Percentiles rank a stretch among this genome's conserved stretches.
phyloP scores from a whole-genome alignment of 73 alveolate species.

The Tetrahymena elliotti region DNA sequence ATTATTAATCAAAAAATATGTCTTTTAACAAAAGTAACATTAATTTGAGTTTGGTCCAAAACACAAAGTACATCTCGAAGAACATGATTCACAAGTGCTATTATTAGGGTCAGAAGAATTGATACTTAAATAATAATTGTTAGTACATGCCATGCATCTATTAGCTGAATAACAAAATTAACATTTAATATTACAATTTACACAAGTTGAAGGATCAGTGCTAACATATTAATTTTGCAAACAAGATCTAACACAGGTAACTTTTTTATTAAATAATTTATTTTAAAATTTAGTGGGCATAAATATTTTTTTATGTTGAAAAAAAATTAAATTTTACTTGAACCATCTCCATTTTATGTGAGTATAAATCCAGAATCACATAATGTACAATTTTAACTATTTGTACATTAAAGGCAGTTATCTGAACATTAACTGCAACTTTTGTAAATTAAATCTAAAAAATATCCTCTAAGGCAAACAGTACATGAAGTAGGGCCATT shows the following conservation, averaged over 20 bases:
- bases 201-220: background rate
- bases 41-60: background rate
- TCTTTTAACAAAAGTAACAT: background rate
- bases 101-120: background rate
- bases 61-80: background rate
- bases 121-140: background rate
- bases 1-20: background rate
- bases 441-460: background rate
- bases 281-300: too few relatives aligned
- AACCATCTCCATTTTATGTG: background rate
- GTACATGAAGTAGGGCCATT: background rate
- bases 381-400: background rate
- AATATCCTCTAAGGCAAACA: background rate
- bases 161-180: background rate
- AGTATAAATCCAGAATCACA: background rate
- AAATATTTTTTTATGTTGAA: too few relatives aligned
- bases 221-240: background rate
- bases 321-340: background rate
- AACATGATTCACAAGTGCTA: background rate
- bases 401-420: background rate
- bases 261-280: background rate
- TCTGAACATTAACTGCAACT: background rate
- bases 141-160: background rate
- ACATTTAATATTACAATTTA: background rate
- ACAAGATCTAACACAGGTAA: background rate